Percentiles rank a stretch among this genome's conserved stretches.
Evolutionary conservation across 768 basidiomycete genomes (phyloP).

Genomic region (Lepiota brunneoincarnata): DNA sequence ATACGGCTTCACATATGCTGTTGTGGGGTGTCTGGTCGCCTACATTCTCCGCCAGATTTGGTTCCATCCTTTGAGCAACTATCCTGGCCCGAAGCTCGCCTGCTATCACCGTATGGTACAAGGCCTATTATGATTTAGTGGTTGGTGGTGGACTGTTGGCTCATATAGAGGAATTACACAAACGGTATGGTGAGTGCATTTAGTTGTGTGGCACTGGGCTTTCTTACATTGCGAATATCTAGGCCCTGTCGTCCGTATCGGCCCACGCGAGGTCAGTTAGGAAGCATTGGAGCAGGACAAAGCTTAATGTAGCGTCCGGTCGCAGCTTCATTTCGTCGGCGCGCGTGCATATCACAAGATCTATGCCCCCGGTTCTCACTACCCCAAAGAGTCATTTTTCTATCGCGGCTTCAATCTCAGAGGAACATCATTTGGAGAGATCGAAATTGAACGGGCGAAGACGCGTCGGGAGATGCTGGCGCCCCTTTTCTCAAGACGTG

Average conservation of each 20-base stretch:
- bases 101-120: conserved; percentile 22
- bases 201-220: background rate
- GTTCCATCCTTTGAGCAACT: conserved; percentile 24
- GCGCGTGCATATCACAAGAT: conserved; percentile 31
- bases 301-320: background rate
- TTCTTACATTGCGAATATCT: background rate
- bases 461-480: conserved; percentile 24
- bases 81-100: conserved; percentile 29
- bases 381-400: conserved; percentile 27
- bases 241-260: conserved; percentile 35
- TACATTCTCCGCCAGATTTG: conserved; percentile 18
- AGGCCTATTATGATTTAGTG: conserved; percentile 24
- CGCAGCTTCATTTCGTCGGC: conserved; percentile 34
- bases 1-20: background rate
- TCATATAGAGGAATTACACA: conserved; percentile 25
- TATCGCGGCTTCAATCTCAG: conserved; percentile 21
- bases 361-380: conserved; percentile 24
- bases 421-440: conserved; percentile 24
- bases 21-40: conserved; percentile 11
- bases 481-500: conserved; percentile 31
- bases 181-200: conserved; percentile 19
- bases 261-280: conserved; percentile 31
- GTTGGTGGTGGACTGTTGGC: conserved; percentile 23
- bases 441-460: conserved; percentile 22
- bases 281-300: background rate